Evolutionary conservation across 176 grass and related monocot species (phyloP).

Genomic region (Aegilops umbellulata): DNA sequence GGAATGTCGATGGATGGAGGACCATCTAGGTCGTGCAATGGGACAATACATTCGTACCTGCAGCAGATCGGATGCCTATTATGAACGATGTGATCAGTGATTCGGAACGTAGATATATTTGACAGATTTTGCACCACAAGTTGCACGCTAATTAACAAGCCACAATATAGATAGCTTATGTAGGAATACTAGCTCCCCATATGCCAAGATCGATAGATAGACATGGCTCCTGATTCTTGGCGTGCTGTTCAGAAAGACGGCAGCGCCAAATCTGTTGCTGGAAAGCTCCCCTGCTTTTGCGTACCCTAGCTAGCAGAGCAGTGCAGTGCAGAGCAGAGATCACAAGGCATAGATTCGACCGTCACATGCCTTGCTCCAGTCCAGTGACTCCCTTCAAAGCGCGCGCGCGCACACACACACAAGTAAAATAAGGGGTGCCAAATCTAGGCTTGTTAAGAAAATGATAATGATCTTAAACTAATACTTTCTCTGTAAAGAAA

Average conservation of each 20-base stretch:
- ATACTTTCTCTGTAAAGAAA: no score
- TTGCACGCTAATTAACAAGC: background rate
- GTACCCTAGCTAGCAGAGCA: background rate
- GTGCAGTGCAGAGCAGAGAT: background rate
- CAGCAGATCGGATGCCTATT: background rate
- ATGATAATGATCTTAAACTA: background rate
- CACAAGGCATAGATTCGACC: conserved; percentile 38
- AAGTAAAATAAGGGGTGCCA: background rate
- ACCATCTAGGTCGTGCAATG: background rate
- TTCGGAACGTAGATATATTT: background rate
- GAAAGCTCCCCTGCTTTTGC: conserved; percentile 5
- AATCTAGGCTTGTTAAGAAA: background rate
- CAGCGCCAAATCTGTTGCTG: conserved; percentile 11
- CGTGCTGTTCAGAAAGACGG: conserved; percentile 28
- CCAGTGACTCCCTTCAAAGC: background rate
- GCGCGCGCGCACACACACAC: background rate
- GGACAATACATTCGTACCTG: background rate
- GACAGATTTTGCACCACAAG: background rate
- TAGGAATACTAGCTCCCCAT: background rate
- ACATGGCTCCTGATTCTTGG: conserved; percentile 26
- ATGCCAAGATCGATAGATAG: background rate
- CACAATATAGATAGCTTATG: background rate
- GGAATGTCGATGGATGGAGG: conserved; percentile 17
- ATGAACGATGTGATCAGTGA: background rate
- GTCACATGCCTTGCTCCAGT: background rate